Evolutionary conservation across 805 yeast genomes (phyloP).

Genomic region (Millerago galiae): DNA sequence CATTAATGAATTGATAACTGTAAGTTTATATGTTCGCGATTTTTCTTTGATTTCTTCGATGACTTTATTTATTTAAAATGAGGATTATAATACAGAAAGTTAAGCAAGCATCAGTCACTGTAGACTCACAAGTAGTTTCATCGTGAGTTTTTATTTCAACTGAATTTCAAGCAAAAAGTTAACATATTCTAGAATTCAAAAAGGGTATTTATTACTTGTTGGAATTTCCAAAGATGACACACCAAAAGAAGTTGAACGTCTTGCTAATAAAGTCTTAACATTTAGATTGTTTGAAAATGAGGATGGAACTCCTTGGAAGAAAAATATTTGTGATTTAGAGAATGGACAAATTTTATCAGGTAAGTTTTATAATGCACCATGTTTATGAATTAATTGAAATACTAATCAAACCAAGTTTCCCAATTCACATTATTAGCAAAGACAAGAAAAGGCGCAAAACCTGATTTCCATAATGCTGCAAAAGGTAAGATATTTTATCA

Average conservation of each 20-base stretch:
- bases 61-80: slow-evolving; percentile 38
- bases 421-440: slow-evolving; percentile 89
- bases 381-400: neutral
- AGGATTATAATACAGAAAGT: slow-evolving; percentile 88
- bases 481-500: slow-evolving; percentile 45
- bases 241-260: slow-evolving; percentile 58
- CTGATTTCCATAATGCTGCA: slow-evolving; percentile 91
- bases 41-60: no score
- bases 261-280: slow-evolving; percentile 60
- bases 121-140: slow-evolving; percentile 64
- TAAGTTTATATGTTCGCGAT: no score
- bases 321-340: slow-evolving; percentile 48
- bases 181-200: slow-evolving; percentile 38
- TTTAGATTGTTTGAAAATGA: slow-evolving; percentile 71
- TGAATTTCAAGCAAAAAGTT: neutral
- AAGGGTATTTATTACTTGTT: slow-evolving; percentile 75
- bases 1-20: no score
- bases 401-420: slow-evolving; percentile 41
- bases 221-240: slow-evolving; percentile 82
- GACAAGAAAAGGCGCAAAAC: slow-evolving; percentile 86
- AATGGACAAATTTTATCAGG: slow-evolving; percentile 75
- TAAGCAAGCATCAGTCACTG: slow-evolving; percentile 82
- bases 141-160: slow-evolving; percentile 30
- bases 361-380: slow-evolving; percentile 33
- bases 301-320: slow-evolving; percentile 74